Evolutionary conservation across 1,284 basidiomycete species (phyloP).

Genomic region (Lentinula novae-zelandiae): DNA sequence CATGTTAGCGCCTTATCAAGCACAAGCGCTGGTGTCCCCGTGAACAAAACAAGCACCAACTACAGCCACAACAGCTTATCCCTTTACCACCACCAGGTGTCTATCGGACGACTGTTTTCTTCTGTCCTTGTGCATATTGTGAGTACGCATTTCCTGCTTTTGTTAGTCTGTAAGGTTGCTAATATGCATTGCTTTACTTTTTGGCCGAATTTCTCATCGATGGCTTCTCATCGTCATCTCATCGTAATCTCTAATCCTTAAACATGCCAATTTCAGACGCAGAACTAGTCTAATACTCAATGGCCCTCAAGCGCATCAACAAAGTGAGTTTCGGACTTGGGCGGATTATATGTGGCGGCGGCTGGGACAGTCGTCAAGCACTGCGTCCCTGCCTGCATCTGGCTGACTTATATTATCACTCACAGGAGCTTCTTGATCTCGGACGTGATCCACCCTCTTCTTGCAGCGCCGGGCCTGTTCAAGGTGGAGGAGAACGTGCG

Average conservation of each 20-base stretch:
- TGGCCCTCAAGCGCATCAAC: slow-evolving; percentile 99
- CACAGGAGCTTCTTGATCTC: slow-evolving; percentile 94
- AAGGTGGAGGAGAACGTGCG: slow-evolving; percentile 39
- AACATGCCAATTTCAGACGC: slow-evolving; percentile 30
- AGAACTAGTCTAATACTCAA: slow-evolving; percentile 36
- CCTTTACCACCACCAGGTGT: slow-evolving; percentile 48
- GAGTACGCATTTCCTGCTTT: slow-evolving; percentile 13
- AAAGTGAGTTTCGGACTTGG: slow-evolving; percentile 59
- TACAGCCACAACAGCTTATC: slow-evolving; percentile 30
- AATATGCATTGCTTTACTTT: background rate
- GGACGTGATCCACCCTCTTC: slow-evolving; percentile 96
- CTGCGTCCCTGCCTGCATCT: background rate
- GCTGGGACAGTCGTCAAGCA: slow-evolving; percentile 11
- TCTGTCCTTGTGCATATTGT: slow-evolving; percentile 12
- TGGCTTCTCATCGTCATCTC: slow-evolving; percentile 11
- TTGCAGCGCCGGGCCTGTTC: slow-evolving; percentile 86
- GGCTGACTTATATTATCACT: slow-evolving; percentile 10
- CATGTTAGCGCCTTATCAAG: slow-evolving; percentile 3
- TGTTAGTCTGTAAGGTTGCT: background rate
- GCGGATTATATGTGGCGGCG: slow-evolving; percentile 15
- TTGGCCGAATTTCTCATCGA: slow-evolving; percentile 17
- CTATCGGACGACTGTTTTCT: slow-evolving; percentile 4
- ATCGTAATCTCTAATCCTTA: slow-evolving; percentile 25
- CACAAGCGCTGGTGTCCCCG: slow-evolving; percentile 5
- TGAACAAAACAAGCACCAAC: slow-evolving; percentile 12